Conservation (phyloP, 176 grass and related monocot genomes). For the Rhipidocladum racemiflorum region DNA sequence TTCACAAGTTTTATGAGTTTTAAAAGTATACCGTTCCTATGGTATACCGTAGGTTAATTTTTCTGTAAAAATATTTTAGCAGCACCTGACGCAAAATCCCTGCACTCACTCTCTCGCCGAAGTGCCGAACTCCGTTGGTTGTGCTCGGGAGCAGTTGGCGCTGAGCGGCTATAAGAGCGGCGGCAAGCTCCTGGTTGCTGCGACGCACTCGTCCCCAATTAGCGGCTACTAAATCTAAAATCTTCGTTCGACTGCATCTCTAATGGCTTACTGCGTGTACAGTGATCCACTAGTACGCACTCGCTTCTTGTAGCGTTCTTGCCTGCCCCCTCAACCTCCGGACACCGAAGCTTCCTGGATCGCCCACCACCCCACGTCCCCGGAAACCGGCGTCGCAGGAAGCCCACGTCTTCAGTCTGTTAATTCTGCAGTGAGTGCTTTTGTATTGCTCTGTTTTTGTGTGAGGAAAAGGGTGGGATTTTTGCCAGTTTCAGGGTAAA, state of each 20-base stretch:
- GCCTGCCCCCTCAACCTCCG: background rate
- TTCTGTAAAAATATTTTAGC: background rate
- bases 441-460: background rate
- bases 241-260: background rate
- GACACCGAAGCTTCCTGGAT: background rate
- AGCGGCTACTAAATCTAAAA: background rate
- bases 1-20: too few species aligned
- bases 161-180: slow-evolving; percentile 11
- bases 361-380: background rate
- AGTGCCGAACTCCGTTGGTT: too few species aligned
- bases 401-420: background rate
- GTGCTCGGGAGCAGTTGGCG: background rate
- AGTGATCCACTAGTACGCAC: too few species aligned
- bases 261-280: too few species aligned
- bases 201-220: background rate
- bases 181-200: background rate
- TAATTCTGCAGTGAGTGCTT: background rate
- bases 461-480: background rate
- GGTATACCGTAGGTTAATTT: too few species aligned
- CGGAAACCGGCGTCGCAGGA: background rate
- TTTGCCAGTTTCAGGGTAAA: background rate
- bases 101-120: background rate
- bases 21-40: too few species aligned
- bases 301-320: too few species aligned
- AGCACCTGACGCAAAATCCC: too few species aligned